These are phyloP conservation scores for Madurella mycetomatis DNA, from an alignment of 2,329 filamentous ascomycete genomes.

Conservation along the genomic window DNA sequence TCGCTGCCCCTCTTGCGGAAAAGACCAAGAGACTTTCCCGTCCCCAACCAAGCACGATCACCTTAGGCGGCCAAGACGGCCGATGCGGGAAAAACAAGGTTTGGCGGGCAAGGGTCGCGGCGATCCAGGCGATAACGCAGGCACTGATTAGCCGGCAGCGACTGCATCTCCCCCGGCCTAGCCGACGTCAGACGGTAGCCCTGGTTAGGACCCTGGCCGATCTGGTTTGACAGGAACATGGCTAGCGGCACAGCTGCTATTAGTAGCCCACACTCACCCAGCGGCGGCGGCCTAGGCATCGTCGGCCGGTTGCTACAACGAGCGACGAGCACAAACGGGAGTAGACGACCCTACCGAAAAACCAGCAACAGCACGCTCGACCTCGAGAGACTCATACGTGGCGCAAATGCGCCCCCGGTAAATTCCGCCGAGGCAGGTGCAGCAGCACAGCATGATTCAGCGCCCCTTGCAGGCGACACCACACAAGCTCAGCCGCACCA, in stretches of 20 bases:
- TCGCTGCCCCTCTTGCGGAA: not conserved
- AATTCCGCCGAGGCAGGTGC: not conserved
- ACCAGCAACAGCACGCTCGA: not conserved
- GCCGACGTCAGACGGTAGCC: not conserved
- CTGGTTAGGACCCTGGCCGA: not conserved
- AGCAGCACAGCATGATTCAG: not conserved
- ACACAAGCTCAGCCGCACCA: slow-evolving; percentile 12
- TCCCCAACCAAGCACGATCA: not conserved
- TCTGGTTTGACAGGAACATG: slow-evolving; percentile 2
- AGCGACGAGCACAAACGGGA: slow-evolving; percentile 6
- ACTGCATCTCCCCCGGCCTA: not conserved
- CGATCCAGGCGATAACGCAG: not conserved
- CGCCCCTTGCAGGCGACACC: slow-evolving; percentile 5
- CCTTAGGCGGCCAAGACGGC: slow-evolving; percentile 9
- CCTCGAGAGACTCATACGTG: not conserved
- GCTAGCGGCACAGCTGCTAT: slow-evolving; percentile 8
- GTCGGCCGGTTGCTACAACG: slow-evolving; percentile 15
- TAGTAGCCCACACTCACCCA: slow-evolving; percentile 15
- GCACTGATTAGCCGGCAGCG: not conserved
- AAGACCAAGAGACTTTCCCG: not conserved
- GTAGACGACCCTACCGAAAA: not conserved
- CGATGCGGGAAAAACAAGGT: slow-evolving; percentile 17
- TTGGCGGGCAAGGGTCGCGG: slow-evolving; percentile 2
- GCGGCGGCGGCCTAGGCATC: slow-evolving; percentile 3
- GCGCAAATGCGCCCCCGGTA: too few relatives aligned